A percentile compares a stretch with the other conserved stretches of the same genome.
phyloP scores from a whole-genome alignment of 108 stramenopile genomes.

The Fragilariopsis cylindrus region DNA sequence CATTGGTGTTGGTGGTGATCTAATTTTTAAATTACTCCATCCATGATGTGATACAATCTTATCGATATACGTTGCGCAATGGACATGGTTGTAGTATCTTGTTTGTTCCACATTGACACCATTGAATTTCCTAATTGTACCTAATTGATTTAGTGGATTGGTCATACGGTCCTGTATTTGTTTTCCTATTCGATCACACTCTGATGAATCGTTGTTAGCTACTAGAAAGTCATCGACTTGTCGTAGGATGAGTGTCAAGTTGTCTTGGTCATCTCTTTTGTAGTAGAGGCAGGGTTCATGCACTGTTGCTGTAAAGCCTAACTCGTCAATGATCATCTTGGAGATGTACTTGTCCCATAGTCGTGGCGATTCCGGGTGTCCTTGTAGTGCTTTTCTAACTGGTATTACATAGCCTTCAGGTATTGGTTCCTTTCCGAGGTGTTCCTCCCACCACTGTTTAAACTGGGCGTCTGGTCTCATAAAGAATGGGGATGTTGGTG shows the following conservation, averaged over 20 bases:
- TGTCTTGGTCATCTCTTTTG: neutral
- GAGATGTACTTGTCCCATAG: neutral
- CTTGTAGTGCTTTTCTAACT: too few relatives aligned
- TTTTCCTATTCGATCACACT: neutral
- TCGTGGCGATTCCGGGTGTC: neutral
- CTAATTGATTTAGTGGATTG: slow-evolving; percentile 31
- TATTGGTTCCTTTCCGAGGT: neutral
- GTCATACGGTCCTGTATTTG: slow-evolving; percentile 1
- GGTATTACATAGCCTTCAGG: neutral
- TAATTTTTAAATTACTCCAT: too few relatives aligned
- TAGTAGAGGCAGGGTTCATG: slow-evolving; percentile 22
- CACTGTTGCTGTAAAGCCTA: slow-evolving; percentile 29
- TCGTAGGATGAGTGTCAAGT: neutral
- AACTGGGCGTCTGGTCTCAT: slow-evolving; percentile 34
- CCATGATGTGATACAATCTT: slow-evolving; percentile 21
- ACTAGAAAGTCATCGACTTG: neutral
- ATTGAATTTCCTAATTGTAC: slow-evolving; percentile 30
- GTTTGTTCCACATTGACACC: slow-evolving; percentile 36
- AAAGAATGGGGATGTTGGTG: slow-evolving; percentile 28
- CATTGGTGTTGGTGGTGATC: neutral
- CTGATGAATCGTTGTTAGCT: neutral
- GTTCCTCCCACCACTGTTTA: slow-evolving; percentile 26
- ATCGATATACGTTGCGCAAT: slow-evolving; percentile 29
- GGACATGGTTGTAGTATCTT: slow-evolving; percentile 17
- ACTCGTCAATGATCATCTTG: slow-evolving; percentile 16